A percentile compares a stretch with the other conserved stretches of the same genome.
phyloP scores from a whole-genome alignment of 495 filamentous ascomycete genomes.

The Beverwykella pulmonaria region DNA sequence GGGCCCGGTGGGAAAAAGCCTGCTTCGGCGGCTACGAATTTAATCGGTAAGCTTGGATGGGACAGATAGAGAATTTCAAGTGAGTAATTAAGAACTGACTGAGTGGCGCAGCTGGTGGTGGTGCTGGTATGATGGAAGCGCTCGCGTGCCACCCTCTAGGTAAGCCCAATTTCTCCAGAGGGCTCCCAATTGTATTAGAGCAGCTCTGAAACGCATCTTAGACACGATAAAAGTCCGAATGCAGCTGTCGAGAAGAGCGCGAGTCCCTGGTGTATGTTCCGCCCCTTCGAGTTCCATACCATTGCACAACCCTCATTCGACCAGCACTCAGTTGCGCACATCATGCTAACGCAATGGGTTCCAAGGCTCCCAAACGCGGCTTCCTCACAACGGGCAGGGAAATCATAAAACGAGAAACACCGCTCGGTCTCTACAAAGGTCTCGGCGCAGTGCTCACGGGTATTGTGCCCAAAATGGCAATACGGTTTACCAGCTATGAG shows the following conservation, averaged over 20 bases:
- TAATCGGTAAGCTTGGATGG: conserved; percentile 71
- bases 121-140: conserved; percentile 99
- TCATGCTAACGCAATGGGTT: not conserved
- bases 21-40: conserved; percentile 83
- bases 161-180: conserved; percentile 48
- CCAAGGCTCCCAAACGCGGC: conserved; percentile 71
- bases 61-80: not conserved
- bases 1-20: conserved; percentile 74
- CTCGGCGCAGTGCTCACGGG: conserved; percentile 93
- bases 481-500: conserved; percentile 97
- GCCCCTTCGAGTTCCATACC: not conserved
- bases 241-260: conserved; percentile 89
- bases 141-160: conserved; percentile 94
- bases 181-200: conserved; percentile 1
- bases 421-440: conserved; percentile 93
- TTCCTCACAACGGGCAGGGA: conserved; percentile 86
- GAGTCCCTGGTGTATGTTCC: conserved; percentile 71
- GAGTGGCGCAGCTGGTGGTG: conserved; percentile 75
- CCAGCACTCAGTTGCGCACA: not conserved
- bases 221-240: conserved; percentile 99
- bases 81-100: not conserved
- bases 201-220: conserved; percentile 37
- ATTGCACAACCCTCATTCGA: not conserved
- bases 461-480: conserved; percentile 99
- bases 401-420: conserved; percentile 86